Evolutionary conservation across 2,329 filamentous ascomycete genomes (phyloP).

Genomic region (Amylocarpus encephaloides): DNA sequence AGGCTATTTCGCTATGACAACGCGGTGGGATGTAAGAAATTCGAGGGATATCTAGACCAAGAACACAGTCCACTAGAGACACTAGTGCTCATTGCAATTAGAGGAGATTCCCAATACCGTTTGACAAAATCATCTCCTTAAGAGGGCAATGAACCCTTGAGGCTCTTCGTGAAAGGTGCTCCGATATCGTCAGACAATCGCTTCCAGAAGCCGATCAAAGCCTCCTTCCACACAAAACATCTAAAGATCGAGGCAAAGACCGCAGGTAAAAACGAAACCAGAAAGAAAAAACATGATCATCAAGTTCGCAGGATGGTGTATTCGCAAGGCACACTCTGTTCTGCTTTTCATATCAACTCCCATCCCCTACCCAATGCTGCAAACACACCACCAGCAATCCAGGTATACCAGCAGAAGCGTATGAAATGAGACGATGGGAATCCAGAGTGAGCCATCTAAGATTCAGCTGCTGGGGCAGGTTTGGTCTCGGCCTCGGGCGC

Average conservation of each 20-base stretch:
- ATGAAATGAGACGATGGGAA: conserved; percentile 35
- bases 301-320: conserved; percentile 34
- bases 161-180: conserved; percentile 28
- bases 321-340: conserved; percentile 31
- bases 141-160: conserved; percentile 26
- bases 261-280: conserved; percentile 28
- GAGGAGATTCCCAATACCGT: conserved; percentile 20
- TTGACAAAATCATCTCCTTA: conserved; percentile 21
- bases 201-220: conserved; percentile 23
- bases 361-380: conserved; percentile 31
- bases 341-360: conserved; percentile 34
- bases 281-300: conserved; percentile 34
- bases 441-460: conserved; percentile 40
- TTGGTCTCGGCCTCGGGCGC: conserved; percentile 26
- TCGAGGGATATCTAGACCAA: conserved; percentile 29
- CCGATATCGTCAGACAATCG: conserved; percentile 26
- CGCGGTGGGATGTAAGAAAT: conserved; percentile 24
- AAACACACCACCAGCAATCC: conserved; percentile 30
- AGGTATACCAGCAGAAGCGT: conserved; percentile 30
- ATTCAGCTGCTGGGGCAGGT: conserved; percentile 40
- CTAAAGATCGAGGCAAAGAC: conserved; percentile 22
- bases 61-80: conserved; percentile 24
- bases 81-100: conserved; percentile 20
- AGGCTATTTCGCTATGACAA: conserved; percentile 29
- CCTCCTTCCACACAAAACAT: conserved; percentile 25